Evolutionary conservation across 2,329 filamentous ascomycete species (phyloP).

Genomic region (Ceratocystis eucalypticola): DNA sequence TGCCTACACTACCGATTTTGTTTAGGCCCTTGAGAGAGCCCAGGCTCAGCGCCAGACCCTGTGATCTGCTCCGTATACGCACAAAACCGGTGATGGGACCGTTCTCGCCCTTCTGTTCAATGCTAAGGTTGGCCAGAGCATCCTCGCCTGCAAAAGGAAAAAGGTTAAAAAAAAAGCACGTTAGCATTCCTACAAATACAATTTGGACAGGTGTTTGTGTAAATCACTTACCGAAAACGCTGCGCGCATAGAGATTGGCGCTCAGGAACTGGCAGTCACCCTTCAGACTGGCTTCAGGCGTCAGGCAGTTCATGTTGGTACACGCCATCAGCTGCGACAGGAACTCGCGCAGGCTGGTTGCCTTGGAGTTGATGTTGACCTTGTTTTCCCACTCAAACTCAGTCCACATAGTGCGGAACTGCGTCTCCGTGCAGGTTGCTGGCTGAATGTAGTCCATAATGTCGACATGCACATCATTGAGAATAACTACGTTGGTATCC

Average conservation of each 20-base stretch:
- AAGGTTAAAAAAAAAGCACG: slow-evolving; percentile 4
- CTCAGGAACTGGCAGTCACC: slow-evolving; percentile 97
- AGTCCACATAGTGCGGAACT: slow-evolving; percentile 99
- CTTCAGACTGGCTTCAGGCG: slow-evolving; percentile 88
- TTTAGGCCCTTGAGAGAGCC: slow-evolving; percentile 91
- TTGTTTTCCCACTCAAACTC: slow-evolving; percentile 99
- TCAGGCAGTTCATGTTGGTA: slow-evolving; percentile 97
- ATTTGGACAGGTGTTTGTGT: no score
- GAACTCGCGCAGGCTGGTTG: slow-evolving; percentile 82
- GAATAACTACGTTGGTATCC: slow-evolving; percentile 90
- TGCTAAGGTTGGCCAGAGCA: slow-evolving; percentile 89
- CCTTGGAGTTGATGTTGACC: slow-evolving; percentile 98
- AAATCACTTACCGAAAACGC: slow-evolving; percentile 77
- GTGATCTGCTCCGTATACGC: slow-evolving; percentile 90
- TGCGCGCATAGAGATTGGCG: slow-evolving; percentile 89
- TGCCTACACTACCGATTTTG: slow-evolving; percentile 47
- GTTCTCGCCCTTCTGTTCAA: slow-evolving; percentile 92
- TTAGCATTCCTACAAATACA: no score
- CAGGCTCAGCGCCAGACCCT: slow-evolving; percentile 84
- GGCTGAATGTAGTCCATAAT: slow-evolving; percentile 99
- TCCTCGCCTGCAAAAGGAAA: slow-evolving; percentile 61
- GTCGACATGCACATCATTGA: slow-evolving; percentile 95
- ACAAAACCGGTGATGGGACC: slow-evolving; percentile 95
- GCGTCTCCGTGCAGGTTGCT: slow-evolving; percentile 88
- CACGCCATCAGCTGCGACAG: slow-evolving; percentile 88